phyloP scores from a whole-genome alignment of 768 basidiomycete species.

The Podaxis mareebaensis region DNA sequence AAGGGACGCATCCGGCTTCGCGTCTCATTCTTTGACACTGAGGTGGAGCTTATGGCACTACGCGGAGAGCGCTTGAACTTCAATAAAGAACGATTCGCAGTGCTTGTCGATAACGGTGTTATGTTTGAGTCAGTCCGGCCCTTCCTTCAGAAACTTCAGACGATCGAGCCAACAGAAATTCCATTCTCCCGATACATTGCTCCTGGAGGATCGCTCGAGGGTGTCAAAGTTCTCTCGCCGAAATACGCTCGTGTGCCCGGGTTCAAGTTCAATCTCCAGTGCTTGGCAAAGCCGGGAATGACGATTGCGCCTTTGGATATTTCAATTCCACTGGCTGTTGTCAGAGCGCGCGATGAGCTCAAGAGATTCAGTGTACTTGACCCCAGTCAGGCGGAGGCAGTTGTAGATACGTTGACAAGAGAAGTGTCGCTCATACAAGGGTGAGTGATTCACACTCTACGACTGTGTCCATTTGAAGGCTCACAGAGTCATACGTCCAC shows the following conservation, averaged over 20 bases:
- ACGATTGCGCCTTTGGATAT: conserved; percentile 40
- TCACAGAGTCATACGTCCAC: neutral
- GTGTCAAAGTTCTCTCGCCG: conserved; percentile 31
- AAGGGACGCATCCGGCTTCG: conserved; percentile 42
- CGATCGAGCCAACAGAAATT: conserved; percentile 51
- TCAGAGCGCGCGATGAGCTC: conserved; percentile 47
- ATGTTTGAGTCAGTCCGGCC: conserved; percentile 59
- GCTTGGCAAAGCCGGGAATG: conserved; percentile 42
- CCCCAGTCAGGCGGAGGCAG: conserved; percentile 68
- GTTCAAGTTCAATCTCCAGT: conserved; percentile 57
- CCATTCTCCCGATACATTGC: conserved; percentile 59
- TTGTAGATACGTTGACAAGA: conserved; percentile 58
- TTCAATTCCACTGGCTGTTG: conserved; percentile 44
- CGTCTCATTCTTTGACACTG: conserved; percentile 64
- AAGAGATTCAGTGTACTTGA: conserved; percentile 55
- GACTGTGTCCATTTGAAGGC: neutral
- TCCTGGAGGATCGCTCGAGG: conserved; percentile 35
- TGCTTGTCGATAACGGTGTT: conserved; percentile 37
- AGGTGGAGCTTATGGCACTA: conserved; percentile 51
- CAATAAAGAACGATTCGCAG: conserved; percentile 23
- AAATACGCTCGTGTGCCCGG: conserved; percentile 34
- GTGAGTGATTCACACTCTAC: conserved; percentile 30
- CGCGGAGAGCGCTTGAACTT: conserved; percentile 15
- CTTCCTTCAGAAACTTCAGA: conserved; percentile 60
- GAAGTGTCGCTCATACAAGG: conserved; percentile 75